Conservation (phyloP, 2,329 filamentous ascomycete species). For the Sporothrix brunneoviolacea region DNA sequence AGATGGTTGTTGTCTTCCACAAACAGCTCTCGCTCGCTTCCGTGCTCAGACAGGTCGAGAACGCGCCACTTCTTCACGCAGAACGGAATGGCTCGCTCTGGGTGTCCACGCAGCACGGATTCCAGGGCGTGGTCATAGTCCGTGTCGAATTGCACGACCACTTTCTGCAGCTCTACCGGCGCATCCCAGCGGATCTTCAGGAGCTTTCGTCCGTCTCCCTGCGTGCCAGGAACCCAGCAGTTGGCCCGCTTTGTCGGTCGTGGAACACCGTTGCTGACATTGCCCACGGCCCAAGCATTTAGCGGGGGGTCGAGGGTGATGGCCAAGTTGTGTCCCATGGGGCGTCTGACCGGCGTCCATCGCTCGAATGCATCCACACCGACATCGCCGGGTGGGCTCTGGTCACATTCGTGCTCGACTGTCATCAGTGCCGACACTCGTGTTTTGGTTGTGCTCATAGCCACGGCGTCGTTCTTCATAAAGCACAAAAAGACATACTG, state of each 20-base stretch:
- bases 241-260: slow-evolving; percentile 22
- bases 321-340: slow-evolving; percentile 23
- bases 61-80: slow-evolving; percentile 22
- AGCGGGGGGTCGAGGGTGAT: slow-evolving; percentile 17
- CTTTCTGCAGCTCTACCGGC: slow-evolving; percentile 13
- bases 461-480: slow-evolving; percentile 21
- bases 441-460: slow-evolving; percentile 18
- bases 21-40: slow-evolving; percentile 19
- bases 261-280: slow-evolving; percentile 20
- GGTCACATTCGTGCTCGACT: slow-evolving; percentile 23
- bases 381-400: slow-evolving; percentile 18
- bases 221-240: slow-evolving; percentile 19
- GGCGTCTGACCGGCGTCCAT: slow-evolving; percentile 23
- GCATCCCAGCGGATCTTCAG: slow-evolving; percentile 15
- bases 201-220: slow-evolving; percentile 6
- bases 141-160: slow-evolving; percentile 23
- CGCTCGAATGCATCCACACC: slow-evolving; percentile 23
- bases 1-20: slow-evolving; percentile 19
- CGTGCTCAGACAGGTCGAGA: slow-evolving; percentile 16
- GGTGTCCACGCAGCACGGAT: slow-evolving; percentile 22
- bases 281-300: slow-evolving; percentile 15
- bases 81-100: slow-evolving; percentile 21
- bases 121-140: slow-evolving; percentile 23
- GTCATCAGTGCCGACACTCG: slow-evolving; percentile 21
- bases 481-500: slow-evolving; percentile 23